Evolutionary conservation across 1,284 basidiomycete species (phyloP), one percentile per base, ranked within the genome.

Genomic region (Cystobasidium sp.): DNA sequence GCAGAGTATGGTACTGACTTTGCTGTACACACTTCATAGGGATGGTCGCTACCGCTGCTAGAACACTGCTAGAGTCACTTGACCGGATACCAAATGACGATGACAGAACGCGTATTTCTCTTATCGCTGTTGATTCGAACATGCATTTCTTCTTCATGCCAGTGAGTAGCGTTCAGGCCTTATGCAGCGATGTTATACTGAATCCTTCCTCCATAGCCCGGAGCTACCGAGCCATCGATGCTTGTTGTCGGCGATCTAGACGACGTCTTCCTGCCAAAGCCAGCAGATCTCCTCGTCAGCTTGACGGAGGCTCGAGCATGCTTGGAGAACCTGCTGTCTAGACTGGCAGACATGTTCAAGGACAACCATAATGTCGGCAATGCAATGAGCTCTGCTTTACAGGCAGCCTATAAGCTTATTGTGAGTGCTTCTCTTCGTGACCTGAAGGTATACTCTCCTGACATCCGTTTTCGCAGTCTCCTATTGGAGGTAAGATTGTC

Each of bases 231-330:
- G 55, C 89, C 94, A 0, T 88, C 89, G 18, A 97, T 99, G 94
- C 88, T 99, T 51, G 96, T 99, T 55, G 94, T 99, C 6, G 94
- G 94, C 6, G 97, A 99, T 81, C 87, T 96, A 56, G 92, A 97
- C 63, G 97, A 99, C 79, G 93, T 98, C 75, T 99, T 98, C 87
- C 85, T 99, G 31, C 97, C 97, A 20, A 96, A 97, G 84, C 96
- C 97, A 1, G 93, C 89, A 72, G 96, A 99, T 82, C 86, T 99
- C 24, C 89, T 98, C 37, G 90, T 99, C 80, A 99, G 98, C 85
- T 85, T 99, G 76, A 87, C 88, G 22, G 97, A 99, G 84, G 88
- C 90, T 31, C 88, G 93, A 53, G 85, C 88, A 0, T 89, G 91
- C 2, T 84, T 99, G 65, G 96, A 98, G 82, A 84, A 86, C 31